Percentiles rank a stretch among this genome's conserved stretches.
Conservation (phyloP, 2,329 filamentous ascomycete species). For the Macrophomina phaseolina region DNA sequence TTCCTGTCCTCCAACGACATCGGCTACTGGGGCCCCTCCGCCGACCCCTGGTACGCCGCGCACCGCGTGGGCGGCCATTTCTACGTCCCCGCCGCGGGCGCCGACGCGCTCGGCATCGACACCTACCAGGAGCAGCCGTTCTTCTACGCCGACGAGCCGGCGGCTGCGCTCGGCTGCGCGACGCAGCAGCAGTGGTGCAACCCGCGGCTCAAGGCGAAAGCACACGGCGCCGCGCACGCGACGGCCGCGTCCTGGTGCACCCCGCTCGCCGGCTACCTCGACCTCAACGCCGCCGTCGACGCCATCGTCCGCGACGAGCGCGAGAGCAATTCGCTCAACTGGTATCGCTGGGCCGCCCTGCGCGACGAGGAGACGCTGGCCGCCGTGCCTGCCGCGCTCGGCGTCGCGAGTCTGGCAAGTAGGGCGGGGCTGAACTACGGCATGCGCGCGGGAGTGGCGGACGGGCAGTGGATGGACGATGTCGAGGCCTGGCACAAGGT, state of each 20-base stretch:
- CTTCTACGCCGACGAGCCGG: constrained; percentile 23
- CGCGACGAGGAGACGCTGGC: constrained; percentile 27
- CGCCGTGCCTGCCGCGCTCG: constrained; percentile 27
- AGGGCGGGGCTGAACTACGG: constrained; percentile 28
- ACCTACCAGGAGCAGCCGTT: neutral
- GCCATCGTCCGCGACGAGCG: neutral
- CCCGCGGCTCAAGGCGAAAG: neutral
- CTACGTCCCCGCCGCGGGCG: neutral
- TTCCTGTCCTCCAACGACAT: constrained; percentile 40
- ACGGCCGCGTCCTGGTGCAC: neutral
- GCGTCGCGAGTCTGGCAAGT: constrained; percentile 20
- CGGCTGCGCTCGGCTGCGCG: constrained; percentile 26
- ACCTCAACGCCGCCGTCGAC: neutral
- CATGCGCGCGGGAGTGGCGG: constrained; percentile 34
- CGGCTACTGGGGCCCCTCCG: constrained; percentile 33
- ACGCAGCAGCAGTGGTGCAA: constrained; percentile 29
- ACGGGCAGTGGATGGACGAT: constrained; percentile 46
- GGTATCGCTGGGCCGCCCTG: constrained; percentile 33
- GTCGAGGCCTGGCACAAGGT: constrained; percentile 35
- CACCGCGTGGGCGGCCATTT: constrained; percentile 7
- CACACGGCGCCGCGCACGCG: neutral
- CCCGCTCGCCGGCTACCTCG: neutral
- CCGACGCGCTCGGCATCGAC: neutral
- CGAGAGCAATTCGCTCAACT: constrained; percentile 30
- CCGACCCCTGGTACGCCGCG: constrained; percentile 42